Base-by-base conservation (phyloP, 768 basidiomycete species). In the Macrolepiota fuliginosa region DNA sequence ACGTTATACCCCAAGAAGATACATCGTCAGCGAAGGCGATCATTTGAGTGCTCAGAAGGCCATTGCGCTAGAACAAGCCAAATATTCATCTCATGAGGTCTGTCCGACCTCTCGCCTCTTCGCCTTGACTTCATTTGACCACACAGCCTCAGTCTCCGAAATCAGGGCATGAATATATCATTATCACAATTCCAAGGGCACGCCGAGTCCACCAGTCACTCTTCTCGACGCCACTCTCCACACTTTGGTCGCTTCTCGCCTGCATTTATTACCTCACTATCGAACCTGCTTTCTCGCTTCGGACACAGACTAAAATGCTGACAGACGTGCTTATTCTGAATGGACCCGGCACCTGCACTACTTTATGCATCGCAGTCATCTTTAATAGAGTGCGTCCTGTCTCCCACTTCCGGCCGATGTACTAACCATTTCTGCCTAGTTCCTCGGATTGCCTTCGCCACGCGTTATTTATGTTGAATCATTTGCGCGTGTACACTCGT, bases 281-380 rank as follows among this genome's bases (percentile, higher is more conserved):
- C 36, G 62, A 68, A 1, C 90, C 90, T 1, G 11, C 47, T 40
- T 27, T 61, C 24, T 55, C 53, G 53, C 29, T 37, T n/a, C 60
- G 39, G 22, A 49, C 9, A 7, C 60, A 39, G 45, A 36, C 42
- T 46, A 55, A 49, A 27, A 39, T 61, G 24, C 61, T 86, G 9
- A 83, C 87, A 27, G 94, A 98, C 61, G 76, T 93, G 29, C 77
- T 99, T 53, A 76, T 99, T 54, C 74, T 98, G 29, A 98, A 98
- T 72, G 97, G 97, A 1, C 97, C 97, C 0, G 96, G 97, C 15
- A 98, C 96, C 5, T 96, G 93, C 70, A 85, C 96, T 36, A 77
- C 89, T 4, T 79, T 98, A 5, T 92, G 90, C 61, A 62, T 83
- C 15, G 86, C 90, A 0, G 82, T 86, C 13, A 88, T 86, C 69